phyloP scores from a whole-genome alignment of 345 rosid genomes.

The Acer saccharum region DNA sequence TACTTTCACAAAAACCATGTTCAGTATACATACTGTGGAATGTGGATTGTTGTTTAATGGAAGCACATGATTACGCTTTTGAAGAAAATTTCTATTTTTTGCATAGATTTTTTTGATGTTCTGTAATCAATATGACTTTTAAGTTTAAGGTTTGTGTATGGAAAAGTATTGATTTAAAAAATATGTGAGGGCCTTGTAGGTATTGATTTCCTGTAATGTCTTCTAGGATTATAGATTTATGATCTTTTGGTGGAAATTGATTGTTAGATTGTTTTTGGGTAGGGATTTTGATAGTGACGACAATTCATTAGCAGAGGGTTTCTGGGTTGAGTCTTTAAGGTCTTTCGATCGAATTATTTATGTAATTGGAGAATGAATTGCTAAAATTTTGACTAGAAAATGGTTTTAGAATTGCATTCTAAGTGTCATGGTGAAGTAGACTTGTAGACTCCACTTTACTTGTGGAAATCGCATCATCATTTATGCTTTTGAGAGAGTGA shows the following conservation, averaged over 20 bases:
- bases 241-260: background rate
- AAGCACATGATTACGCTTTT: background rate
- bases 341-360: too few species aligned
- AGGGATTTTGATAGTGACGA: too few species aligned
- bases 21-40: background rate
- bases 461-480: too few species aligned
- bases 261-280: background rate
- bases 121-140: background rate
- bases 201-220: background rate
- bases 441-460: too few species aligned
- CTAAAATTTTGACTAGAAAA: too few species aligned
- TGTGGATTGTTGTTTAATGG: background rate
- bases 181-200: background rate
- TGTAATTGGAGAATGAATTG: too few species aligned
- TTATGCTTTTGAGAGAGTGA: too few species aligned
- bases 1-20: too few species aligned
- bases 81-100: too few species aligned
- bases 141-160: background rate
- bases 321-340: background rate
- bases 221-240: background rate
- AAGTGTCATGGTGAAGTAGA: too few species aligned
- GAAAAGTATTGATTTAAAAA: background rate
- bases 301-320: background rate
- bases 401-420: too few species aligned
- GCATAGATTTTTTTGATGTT: background rate